Percentiles rank a stretch among this genome's conserved stretches.
Conservation (phyloP, 1,284 basidiomycete genomes). For the Ustilago shanxiensis region DNA sequence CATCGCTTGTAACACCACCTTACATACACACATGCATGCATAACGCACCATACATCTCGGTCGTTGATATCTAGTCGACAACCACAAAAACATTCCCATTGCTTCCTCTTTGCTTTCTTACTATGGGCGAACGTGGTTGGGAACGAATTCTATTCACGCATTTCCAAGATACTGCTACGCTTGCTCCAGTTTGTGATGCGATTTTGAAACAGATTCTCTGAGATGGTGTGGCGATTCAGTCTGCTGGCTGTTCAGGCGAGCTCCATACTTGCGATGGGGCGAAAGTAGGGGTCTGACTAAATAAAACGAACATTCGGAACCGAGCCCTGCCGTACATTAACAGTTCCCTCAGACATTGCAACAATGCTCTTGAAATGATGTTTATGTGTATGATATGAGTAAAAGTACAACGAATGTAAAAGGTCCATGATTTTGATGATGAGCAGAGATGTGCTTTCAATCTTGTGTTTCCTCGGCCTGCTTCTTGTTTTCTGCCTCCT, state of each 20-base stretch:
- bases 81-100: not conserved
- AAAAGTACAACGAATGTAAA: constrained; percentile 14
- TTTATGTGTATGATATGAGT: not conserved
- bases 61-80: not conserved
- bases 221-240: too few relatives aligned
- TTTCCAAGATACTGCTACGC: not conserved
- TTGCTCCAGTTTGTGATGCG: not conserved
- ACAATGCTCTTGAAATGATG: constrained; percentile 1
- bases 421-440: not conserved
- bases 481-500: not conserved
- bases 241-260: too few relatives aligned
- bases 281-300: too few relatives aligned
- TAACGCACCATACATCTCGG: not conserved
- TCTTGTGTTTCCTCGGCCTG: not conserved
- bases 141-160: constrained; percentile 3
- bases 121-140: not conserved
- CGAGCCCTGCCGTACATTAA: too few relatives aligned
- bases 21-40: constrained; percentile 1
- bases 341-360: not conserved
- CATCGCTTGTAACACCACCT: constrained; percentile 15
- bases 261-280: too few relatives aligned
- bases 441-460: not conserved
- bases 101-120: not conserved
- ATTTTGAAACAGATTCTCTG: not conserved
- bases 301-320: too few relatives aligned